A percentile compares a stretch with the other conserved stretches of the same genome.
phyloP scores from a whole-genome alignment of 2,329 filamentous ascomycete genomes.

The Domatiomyces globalis region DNA sequence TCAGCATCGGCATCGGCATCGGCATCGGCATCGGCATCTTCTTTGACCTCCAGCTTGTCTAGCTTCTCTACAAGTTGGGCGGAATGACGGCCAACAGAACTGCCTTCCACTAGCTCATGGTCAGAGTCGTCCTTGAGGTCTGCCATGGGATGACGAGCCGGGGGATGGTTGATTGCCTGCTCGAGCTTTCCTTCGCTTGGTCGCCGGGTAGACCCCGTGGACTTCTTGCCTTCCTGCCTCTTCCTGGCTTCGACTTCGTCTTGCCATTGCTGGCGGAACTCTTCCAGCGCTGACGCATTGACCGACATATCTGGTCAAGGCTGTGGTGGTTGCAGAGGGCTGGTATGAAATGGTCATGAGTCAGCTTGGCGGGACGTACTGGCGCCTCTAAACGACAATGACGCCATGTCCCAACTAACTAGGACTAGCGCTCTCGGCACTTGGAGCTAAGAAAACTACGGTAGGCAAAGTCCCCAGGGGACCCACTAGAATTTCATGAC shows the following conservation, averaged over 20 bases:
- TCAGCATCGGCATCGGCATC: constrained; percentile 24
- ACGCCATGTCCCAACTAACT: background rate
- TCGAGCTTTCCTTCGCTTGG: constrained; percentile 10
- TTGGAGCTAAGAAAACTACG: background rate
- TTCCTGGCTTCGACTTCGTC: constrained; percentile 53
- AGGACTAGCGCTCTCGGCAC: background rate
- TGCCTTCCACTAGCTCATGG: constrained; percentile 15
- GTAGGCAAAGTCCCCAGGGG: background rate
- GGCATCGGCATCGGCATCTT: constrained; percentile 20
- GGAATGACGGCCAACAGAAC: background rate
- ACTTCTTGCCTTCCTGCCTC: constrained; percentile 7
- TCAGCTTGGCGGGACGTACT: background rate
- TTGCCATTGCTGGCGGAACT: constrained; percentile 73
- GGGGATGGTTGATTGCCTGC: constrained; percentile 23
- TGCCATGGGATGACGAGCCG: constrained; percentile 26
- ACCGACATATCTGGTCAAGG: constrained; percentile 6
- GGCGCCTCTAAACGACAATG: too few relatives aligned
- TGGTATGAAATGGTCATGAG: background rate
- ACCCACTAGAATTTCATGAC: background rate
- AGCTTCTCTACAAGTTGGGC: background rate
- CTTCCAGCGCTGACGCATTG: constrained; percentile 44
- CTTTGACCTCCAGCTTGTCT: constrained; percentile 7
- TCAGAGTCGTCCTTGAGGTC: constrained; percentile 28
- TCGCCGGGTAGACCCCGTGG: constrained; percentile 3
- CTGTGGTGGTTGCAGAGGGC: too few relatives aligned